Base-by-base conservation (phyloP, 2,329 filamentous ascomycete genomes). In the Pseudonectria buxi region DNA sequence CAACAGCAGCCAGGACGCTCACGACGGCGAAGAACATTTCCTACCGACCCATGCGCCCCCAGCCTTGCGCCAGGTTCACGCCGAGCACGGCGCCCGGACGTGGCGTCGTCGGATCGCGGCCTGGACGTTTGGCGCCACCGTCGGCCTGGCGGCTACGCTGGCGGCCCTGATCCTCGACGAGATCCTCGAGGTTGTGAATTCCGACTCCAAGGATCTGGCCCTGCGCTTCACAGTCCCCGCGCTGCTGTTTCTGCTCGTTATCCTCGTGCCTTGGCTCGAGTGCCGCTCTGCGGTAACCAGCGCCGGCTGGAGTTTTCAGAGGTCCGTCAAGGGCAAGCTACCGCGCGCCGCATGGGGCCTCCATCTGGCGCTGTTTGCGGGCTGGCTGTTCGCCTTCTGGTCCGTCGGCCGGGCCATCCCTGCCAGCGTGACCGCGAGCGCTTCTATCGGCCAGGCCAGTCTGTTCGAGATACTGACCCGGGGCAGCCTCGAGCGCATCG, bases 81-180 rank as follows among this genome's bases (percentile, higher is more conserved):
- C 71, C 14, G 74, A 76, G 50, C 72, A 79, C 51, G 71, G 68
- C 26, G 56, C 65, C 18, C 74, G 73, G 52, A 74, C 67, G 27
- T 52, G 67, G 41, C 62, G 69, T 32, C 62, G 73, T 27, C 63
- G 69, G 15, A 55, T 73, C 10, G 73, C 78, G 2, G 80, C 78
- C 11, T 62, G 73, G 38, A 78, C 83, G 2, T 94, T 94, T 58
- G 80, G 84, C 6, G 73, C 78, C 1, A 94, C 85, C 9, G 76
- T 92, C 25, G 86, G 78, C 1, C 70, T 94, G 7, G 83, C 86
- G 6, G 74, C 82, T 26, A 84, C 90, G 2, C 68, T 94, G 30
- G 86, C 80, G 3, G 81, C 89, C 60, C 64, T 94, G 46, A 84
- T 94, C 30, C 71, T 94, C 7, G 87, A 85, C 50, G 87, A 94